Evolutionary conservation across 495 filamentous ascomycete genomes (phyloP).

Genomic region (Penicillium crystallinum): DNA sequence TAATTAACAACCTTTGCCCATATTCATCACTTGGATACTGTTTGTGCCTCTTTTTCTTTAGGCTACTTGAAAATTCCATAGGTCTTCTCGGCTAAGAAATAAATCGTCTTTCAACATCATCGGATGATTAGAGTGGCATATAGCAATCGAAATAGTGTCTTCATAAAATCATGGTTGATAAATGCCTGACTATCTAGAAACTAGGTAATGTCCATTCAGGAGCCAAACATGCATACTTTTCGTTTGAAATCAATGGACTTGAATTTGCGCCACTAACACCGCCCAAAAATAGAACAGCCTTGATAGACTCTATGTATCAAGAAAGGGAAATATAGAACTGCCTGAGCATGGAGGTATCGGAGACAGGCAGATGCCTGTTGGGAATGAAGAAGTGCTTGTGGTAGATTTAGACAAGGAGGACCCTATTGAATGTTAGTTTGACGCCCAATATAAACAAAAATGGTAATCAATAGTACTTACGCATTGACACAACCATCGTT

Average conservation of each 20-base stretch:
- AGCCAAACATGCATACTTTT: conserved; percentile 26
- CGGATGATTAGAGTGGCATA: too few species aligned
- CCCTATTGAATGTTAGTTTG: conserved; percentile 11
- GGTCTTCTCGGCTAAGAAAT: background rate
- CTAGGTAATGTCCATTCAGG: conserved; percentile 18
- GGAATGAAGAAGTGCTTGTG: conserved; percentile 9
- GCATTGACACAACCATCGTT: conserved; percentile 78
- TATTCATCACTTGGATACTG: background rate
- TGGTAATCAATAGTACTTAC: conserved; percentile 20
- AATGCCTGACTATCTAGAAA: conserved; percentile 17
- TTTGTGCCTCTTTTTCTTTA: background rate
- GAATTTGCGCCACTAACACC: conserved; percentile 29
- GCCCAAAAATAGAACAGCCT: conserved; percentile 18
- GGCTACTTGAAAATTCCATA: background rate
- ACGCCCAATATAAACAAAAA: background rate
- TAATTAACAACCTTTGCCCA: conserved; percentile 4
- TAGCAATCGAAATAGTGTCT: too few species aligned
- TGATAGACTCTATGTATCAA: conserved; percentile 18
- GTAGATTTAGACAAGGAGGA: conserved; percentile 27
- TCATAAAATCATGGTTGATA: conserved; percentile 15
- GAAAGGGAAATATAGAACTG: conserved; percentile 19
- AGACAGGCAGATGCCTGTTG: conserved; percentile 15
- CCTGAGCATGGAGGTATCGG: conserved; percentile 24
- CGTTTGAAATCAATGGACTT: conserved; percentile 19
- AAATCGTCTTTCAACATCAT: too few species aligned